Conservation (phyloP, 805 yeast species). For the Candida chauliodis region DNA sequence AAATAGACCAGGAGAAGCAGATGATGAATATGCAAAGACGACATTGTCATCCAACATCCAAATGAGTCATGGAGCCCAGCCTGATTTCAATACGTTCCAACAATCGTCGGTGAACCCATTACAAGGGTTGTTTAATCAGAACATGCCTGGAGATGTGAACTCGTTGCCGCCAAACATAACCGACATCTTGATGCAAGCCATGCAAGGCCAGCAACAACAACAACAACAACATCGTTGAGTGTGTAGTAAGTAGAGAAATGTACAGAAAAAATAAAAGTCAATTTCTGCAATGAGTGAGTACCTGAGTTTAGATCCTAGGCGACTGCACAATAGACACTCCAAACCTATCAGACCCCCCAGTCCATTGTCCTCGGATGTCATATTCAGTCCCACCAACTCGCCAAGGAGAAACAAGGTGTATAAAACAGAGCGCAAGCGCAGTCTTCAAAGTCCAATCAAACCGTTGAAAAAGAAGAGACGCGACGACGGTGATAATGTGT, state of each 20-base stretch:
- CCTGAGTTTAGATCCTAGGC: slow-evolving; percentile 4
- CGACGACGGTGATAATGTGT: neutral
- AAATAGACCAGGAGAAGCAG: slow-evolving; percentile 53
- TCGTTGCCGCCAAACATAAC: slow-evolving; percentile 12
- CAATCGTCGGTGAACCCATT: slow-evolving; percentile 43
- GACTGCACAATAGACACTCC: slow-evolving; percentile 2
- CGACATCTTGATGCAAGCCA: slow-evolving; percentile 6
- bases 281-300: slow-evolving; percentile 1
- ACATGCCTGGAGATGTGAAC: slow-evolving; percentile 16
- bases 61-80: slow-evolving; percentile 35
- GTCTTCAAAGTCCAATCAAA: neutral
- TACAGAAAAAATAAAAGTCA: neutral
- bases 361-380: neutral
- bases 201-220: slow-evolving; percentile 16
- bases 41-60: slow-evolving; percentile 18
- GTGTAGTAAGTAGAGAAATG: neutral
- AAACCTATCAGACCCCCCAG: too few species aligned
- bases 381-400: neutral
- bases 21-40: slow-evolving; percentile 37
- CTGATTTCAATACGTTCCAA: slow-evolving; percentile 30
- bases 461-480: neutral
- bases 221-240: slow-evolving; percentile 1
- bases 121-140: slow-evolving; percentile 40
- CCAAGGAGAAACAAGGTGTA: neutral
- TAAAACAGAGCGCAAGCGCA: neutral